Evolutionary conservation across 179 eudicot genomes (phyloP).

Genomic region (Silene coronaria): DNA sequence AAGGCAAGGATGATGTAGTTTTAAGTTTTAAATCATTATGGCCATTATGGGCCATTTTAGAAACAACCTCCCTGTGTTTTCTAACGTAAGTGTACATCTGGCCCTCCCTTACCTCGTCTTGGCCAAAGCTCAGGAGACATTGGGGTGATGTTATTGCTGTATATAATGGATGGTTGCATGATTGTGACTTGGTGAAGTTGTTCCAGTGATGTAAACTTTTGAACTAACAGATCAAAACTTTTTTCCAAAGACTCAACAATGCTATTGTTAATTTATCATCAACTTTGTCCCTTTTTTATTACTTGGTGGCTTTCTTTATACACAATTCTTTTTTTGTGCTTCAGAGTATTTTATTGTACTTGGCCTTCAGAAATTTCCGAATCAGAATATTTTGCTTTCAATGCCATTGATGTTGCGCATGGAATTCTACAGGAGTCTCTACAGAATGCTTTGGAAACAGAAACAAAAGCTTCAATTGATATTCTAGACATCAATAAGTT

Average conservation of each 20-base stretch:
- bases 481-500: slow-evolving; percentile 73
- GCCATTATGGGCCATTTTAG: slow-evolving; percentile 3
- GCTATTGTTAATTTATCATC: not conserved
- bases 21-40: slow-evolving; percentile 5
- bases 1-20: not conserved
- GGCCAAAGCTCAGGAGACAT: not conserved
- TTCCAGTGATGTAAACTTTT: not conserved
- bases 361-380: not conserved
- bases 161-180: not conserved
- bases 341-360: not conserved
- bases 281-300: not conserved
- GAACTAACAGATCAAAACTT: not conserved
- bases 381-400: not conserved
- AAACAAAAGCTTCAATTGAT: slow-evolving; percentile 41
- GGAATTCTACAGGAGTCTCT: slow-evolving; percentile 45
- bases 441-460: slow-evolving; percentile 32
- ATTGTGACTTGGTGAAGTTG: slow-evolving; percentile 5
- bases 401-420: slow-evolving; percentile 9
- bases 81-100: not conserved
- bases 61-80: not conserved
- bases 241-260: not conserved
- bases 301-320: not conserved
- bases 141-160: too few relatives aligned
- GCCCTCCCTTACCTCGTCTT: not conserved
- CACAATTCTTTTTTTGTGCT: not conserved